These are phyloP conservation scores for Murraya paniculata DNA, from an alignment of 345 rosid genomes.

Conservation along the genomic window DNA sequence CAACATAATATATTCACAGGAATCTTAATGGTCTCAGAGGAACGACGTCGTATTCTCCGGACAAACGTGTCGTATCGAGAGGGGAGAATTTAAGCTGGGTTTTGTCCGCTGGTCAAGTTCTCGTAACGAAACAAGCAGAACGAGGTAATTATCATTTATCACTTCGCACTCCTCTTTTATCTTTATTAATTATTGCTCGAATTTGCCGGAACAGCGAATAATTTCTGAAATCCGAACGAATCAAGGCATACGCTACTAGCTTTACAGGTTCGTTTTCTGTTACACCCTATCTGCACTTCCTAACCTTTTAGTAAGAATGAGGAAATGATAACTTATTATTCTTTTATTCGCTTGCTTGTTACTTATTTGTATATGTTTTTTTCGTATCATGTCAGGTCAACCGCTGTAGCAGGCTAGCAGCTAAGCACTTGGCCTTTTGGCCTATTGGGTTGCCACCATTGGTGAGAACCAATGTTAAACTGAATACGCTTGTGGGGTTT, in stretches of 20 bases:
- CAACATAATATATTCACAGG: no score
- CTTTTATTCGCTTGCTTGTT: neutral
- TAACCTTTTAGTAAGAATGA: neutral
- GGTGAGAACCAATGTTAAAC: neutral
- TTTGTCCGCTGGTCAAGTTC: neutral
- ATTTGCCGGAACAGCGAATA: neutral
- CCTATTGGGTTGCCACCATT: neutral
- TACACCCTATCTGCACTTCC: neutral
- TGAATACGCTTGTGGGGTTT: neutral
- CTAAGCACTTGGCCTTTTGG: neutral
- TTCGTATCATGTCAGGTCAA: slow-evolving; percentile 1
- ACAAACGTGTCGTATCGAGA: neutral
- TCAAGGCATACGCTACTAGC: neutral
- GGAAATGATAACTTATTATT: neutral
- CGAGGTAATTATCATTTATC: neutral
- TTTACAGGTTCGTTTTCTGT: neutral
- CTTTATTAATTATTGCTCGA: neutral
- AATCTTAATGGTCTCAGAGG: neutral
- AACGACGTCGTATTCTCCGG: neutral
- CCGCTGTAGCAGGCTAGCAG: neutral
- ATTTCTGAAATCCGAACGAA: neutral
- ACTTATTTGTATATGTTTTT: neutral
- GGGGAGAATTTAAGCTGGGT: slow-evolving; percentile 4
- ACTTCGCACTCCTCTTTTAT: neutral
- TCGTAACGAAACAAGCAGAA: neutral